These are phyloP conservation scores for Aspergillus ochraceoroseus DNA, from an alignment of 2,329 filamentous ascomycete genomes.

Conservation along the genomic window DNA sequence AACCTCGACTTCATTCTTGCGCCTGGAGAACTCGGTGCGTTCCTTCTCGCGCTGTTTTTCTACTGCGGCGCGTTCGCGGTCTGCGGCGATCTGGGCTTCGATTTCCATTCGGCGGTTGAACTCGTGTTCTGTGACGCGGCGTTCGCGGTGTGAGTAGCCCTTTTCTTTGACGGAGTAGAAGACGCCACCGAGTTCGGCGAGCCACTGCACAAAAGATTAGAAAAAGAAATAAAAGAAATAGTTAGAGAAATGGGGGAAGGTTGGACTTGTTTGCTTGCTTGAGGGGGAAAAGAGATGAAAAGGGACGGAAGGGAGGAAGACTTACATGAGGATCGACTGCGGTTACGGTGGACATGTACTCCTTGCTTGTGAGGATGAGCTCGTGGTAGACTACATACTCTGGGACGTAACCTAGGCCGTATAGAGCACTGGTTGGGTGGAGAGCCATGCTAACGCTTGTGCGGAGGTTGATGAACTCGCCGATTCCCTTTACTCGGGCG, in stretches of 20 bases:
- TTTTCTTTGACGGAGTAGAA: slow-evolving; percentile 99
- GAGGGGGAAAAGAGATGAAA: neutral
- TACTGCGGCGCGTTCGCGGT: slow-evolving; percentile 57
- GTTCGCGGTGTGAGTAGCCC: slow-evolving; percentile 82
- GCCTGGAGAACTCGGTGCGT: slow-evolving; percentile 32
- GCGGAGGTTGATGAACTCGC: slow-evolving; percentile 93
- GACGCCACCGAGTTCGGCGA: slow-evolving; percentile 91
- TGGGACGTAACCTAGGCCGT: slow-evolving; percentile 86
- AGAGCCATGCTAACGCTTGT: slow-evolving; percentile 92
- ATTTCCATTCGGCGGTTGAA: slow-evolving; percentile 93
- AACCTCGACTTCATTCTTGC: slow-evolving; percentile 36
- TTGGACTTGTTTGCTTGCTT: neutral
- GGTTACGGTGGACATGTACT: slow-evolving; percentile 97
- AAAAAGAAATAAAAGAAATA: neutral
- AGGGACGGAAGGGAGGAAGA: slow-evolving; percentile 5
- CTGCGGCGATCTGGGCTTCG: slow-evolving; percentile 83
- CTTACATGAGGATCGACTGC: slow-evolving; percentile 78
- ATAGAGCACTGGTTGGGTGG: slow-evolving; percentile 88
- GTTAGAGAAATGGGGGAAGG: too few species aligned
- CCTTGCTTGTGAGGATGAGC: slow-evolving; percentile 90
- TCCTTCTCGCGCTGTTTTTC: slow-evolving; percentile 40
- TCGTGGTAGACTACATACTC: slow-evolving; percentile 99
- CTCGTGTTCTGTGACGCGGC: slow-evolving; percentile 80
- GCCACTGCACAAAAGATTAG: slow-evolving; percentile 53
- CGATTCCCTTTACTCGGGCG: slow-evolving; percentile 89